Percentiles rank a stretch among this genome's conserved stretches.
phyloP scores from a whole-genome alignment of 2,329 filamentous ascomycete species.

The Tolypocladium nubicola region DNA sequence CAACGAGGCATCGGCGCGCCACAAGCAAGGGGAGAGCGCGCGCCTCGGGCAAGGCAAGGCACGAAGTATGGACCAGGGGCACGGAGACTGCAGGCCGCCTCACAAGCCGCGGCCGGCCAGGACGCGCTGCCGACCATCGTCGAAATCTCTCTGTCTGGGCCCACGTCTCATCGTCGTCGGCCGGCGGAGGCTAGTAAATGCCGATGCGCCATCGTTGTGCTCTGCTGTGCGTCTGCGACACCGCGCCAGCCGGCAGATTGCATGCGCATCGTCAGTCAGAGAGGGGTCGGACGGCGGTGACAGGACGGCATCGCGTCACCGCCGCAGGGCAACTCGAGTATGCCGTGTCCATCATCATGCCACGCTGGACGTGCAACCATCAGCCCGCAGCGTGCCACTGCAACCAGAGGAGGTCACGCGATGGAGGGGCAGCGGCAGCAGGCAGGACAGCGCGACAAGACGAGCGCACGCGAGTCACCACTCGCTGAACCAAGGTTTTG shows the following conservation, averaged over 20 bases:
- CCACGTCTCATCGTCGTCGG: not conserved
- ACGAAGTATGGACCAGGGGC: too few species aligned
- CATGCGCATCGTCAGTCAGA: not conserved
- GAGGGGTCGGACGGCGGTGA: not conserved
- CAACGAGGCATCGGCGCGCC: too few species aligned
- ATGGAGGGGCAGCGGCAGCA: not conserved
- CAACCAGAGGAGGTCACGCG: not conserved
- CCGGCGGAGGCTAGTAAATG: conserved; percentile 5
- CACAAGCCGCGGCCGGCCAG: too few species aligned
- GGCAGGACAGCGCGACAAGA: not conserved
- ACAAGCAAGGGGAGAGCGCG: too few species aligned
- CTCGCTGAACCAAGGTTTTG: not conserved
- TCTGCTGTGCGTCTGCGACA: not conserved
- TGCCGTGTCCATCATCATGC: not conserved
- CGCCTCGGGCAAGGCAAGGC: too few species aligned
- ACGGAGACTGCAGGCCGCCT: not conserved
- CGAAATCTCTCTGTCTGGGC: not conserved
- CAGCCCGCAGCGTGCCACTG: not conserved
- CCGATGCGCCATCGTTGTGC: conserved; percentile 1
- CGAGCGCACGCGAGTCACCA: not conserved
- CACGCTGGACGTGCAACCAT: not conserved
- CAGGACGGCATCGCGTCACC: not conserved
- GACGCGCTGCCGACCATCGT: not conserved
- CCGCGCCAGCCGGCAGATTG: not conserved
- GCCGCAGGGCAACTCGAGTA: not conserved